Evolutionary conservation across 192 early-diverging fungal genomes (phyloP).

Genomic region (Coemansia sp.): DNA sequence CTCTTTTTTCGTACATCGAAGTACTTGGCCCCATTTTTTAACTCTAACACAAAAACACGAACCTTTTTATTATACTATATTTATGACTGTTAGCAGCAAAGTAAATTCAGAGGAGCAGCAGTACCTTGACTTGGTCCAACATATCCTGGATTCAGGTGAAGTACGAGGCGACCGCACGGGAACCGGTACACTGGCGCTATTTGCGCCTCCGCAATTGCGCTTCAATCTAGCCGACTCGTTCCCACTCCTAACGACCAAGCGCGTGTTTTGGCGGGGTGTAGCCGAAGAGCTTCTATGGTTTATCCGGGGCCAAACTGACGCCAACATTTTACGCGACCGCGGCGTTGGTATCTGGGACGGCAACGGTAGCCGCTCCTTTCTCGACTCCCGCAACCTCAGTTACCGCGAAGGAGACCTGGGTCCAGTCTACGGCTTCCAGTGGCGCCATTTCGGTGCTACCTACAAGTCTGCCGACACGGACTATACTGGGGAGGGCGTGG

Average conservation of each 20-base stretch:
- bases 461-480: slow-evolving; percentile 82
- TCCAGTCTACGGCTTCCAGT: slow-evolving; percentile 98
- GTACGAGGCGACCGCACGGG: slow-evolving; percentile 86
- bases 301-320: slow-evolving; percentile 85
- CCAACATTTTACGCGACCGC: slow-evolving; percentile 70
- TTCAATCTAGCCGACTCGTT: slow-evolving; percentile 79
- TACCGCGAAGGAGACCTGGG: slow-evolving; percentile 88
- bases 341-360: slow-evolving; percentile 83
- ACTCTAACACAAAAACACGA: not conserved
- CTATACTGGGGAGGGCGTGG: slow-evolving; percentile 89
- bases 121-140: slow-evolving; percentile 76
- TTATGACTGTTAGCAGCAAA: not conserved
- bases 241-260: slow-evolving; percentile 94
- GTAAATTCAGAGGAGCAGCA: slow-evolving; percentile 72
- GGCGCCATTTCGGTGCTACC: slow-evolving; percentile 96
- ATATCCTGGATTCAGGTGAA: slow-evolving; percentile 73
- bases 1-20: slow-evolving; percentile 87
- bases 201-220: slow-evolving; percentile 85
- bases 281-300: slow-evolving; percentile 97
- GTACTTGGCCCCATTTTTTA: slow-evolving; percentile 85
- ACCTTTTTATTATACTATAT: not conserved
- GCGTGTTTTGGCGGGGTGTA: slow-evolving; percentile 87
- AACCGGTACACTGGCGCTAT: slow-evolving; percentile 76
- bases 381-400: slow-evolving; percentile 79
- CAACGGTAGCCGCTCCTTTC: slow-evolving; percentile 86